Percentiles rank a stretch among this genome's conserved stretches.
These are phyloP conservation scores for Cercospora zeae-maydis DNA, from an alignment of 2,329 filamentous ascomycete species.

Conservation along the genomic window DNA sequence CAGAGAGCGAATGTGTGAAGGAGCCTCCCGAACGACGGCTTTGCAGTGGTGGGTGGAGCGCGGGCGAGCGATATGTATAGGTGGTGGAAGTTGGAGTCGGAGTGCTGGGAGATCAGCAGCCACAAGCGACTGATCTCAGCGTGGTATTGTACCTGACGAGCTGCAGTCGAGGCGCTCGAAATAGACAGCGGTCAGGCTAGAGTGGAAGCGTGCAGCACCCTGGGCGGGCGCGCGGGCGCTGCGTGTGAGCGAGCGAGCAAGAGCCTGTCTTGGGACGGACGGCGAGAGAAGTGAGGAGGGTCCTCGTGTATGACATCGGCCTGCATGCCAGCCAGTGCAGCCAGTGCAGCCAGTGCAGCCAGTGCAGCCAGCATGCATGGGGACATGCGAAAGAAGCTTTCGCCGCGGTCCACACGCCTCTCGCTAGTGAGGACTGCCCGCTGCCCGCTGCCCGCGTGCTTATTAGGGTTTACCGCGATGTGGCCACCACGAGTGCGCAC, in stretches of 20 bases:
- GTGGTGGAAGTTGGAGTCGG: not conserved
- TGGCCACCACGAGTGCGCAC: too few relatives aligned
- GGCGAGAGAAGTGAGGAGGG: slow-evolving; percentile 7
- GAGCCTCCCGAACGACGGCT: slow-evolving; percentile 1
- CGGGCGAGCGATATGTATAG: not conserved
- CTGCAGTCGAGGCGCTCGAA: slow-evolving; percentile 19
- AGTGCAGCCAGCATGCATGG: not conserved
- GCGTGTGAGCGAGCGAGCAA: too few relatives aligned
- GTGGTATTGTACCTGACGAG: slow-evolving; percentile 22
- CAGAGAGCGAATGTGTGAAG: slow-evolving; percentile 17
- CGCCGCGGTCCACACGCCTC: slow-evolving; percentile 1
- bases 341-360: not conserved
- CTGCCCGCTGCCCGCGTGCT: too few relatives aligned
- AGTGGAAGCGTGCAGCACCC: slow-evolving; percentile 9
- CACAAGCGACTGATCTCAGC: slow-evolving; percentile 13
- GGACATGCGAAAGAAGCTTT: slow-evolving; percentile 10
- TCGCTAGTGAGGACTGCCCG: too few relatives aligned
- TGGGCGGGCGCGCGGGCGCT: slow-evolving; percentile 12
- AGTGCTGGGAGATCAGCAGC: not conserved
- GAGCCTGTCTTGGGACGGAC: slow-evolving; percentile 5
- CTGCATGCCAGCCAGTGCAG: slow-evolving; percentile 8
- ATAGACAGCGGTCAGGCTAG: slow-evolving; percentile 15
- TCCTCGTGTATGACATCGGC: slow-evolving; percentile 20
- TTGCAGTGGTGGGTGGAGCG: too few relatives aligned
- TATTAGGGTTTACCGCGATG: too few relatives aligned